Evolutionary conservation across 1,284 basidiomycete species (phyloP).

Genomic region (Pholiota adiposa): DNA sequence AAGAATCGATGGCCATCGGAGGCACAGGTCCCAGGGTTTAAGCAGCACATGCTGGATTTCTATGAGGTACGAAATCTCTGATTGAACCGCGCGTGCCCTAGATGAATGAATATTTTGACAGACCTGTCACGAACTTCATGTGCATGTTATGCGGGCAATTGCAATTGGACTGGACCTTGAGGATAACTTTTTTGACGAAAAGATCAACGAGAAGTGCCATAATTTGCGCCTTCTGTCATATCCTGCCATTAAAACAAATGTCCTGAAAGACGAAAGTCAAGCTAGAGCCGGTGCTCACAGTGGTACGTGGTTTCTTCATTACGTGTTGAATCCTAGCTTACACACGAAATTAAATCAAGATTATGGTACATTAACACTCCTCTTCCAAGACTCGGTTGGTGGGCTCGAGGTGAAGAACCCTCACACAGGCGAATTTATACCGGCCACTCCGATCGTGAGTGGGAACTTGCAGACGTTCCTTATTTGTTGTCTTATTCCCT

Average conservation of each 20-base stretch:
- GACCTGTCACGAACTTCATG: conserved; percentile 78
- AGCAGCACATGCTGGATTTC: conserved; percentile 73
- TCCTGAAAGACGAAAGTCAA: conserved; percentile 68
- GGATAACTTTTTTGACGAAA: conserved; percentile 75
- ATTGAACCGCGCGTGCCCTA: background rate
- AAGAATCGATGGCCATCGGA: conserved; percentile 82
- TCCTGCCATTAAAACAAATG: conserved; percentile 63
- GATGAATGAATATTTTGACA: conserved; percentile 28
- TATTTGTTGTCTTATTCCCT: background rate
- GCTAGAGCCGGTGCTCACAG: conserved; percentile 83
- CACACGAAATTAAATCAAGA: conserved; percentile 42
- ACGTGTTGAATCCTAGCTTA: conserved; percentile 2
- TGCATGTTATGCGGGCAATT: conserved; percentile 78
- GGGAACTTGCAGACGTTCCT: background rate
- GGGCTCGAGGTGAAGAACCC: conserved; percentile 85
- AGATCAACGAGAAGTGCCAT: conserved; percentile 76
- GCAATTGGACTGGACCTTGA: conserved; percentile 77
- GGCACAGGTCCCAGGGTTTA: conserved; percentile 66
- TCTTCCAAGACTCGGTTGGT: conserved; percentile 86
- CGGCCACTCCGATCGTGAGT: conserved; percentile 77
- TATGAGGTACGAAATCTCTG: conserved; percentile 52
- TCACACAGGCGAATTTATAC: conserved; percentile 69
- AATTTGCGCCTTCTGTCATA: conserved; percentile 79
- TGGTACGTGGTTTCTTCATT: conserved; percentile 40
- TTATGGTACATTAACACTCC: conserved; percentile 83